Base-by-base conservation (phyloP, 768 basidiomycete species). In the Pholiota molesta region DNA sequence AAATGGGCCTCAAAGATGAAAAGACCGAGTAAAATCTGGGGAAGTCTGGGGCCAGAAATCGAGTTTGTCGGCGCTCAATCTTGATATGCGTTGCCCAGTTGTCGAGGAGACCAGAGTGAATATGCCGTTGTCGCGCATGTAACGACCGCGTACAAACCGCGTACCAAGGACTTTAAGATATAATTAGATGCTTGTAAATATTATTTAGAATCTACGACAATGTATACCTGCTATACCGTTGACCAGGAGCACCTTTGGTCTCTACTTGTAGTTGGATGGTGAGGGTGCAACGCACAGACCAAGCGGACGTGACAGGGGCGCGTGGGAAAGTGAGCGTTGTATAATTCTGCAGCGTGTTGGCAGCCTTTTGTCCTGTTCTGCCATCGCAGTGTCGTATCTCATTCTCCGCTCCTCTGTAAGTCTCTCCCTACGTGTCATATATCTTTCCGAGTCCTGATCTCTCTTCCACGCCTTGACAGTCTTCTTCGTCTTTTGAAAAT, bases 291-390 rank as follows among this genome's bases (percentile, higher is more conserved):
- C 78, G 78, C 80, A 79, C 79, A 78, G 78, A 78, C 79, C 80
- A 80, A 65, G 71, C 57, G 23, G 47, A 49, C 23, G 71, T 73
- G 72, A 71, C 72, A 73, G 68, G 66, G 62, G 69, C 68, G 66
- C 78, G 79, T 80, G 79, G 76, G 79, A 81, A 81, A 66, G 63
- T 63, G 68, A 66, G 71, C 71, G 70, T 62, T 55, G 70, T 77
- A 76, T 76, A 77, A 76, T 77, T 76, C 73, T 75, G 73, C 65
- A 63, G 64, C 69, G 72, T 66, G 84, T 66, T 86, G 80, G 79
- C 64, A 62, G 55, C 74, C 29, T 77, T 86, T 66, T 74, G 68
- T 69, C 71, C 74, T 75, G 72, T 79, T 76, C 74, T 79, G 78
- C 78, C 77, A 78, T 79, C 78, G 76, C 75, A 76, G 72, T 69